Conservation (phyloP, 148 eudicot species). For the Amaranthus cruentus region DNA sequence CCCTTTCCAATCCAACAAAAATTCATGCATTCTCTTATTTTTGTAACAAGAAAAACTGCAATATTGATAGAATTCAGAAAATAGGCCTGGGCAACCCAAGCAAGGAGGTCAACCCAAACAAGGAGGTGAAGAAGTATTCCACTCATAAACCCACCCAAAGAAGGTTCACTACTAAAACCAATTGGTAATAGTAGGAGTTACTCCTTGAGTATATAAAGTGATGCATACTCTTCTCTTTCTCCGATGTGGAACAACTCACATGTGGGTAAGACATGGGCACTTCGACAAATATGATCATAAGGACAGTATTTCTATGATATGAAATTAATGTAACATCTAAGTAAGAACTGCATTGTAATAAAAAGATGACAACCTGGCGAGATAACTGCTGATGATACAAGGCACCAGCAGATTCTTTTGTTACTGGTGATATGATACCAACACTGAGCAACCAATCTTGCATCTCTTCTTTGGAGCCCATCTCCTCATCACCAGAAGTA, state of each 20-base stretch:
- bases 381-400: constrained; percentile 95
- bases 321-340: neutral
- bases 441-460: constrained; percentile 94
- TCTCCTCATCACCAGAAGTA: constrained; percentile 64
- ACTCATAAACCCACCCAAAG: too few relatives aligned
- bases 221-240: too few relatives aligned
- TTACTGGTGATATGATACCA: constrained; percentile 97
- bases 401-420: constrained; percentile 97
- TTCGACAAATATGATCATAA: neutral
- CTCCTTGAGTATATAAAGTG: too few relatives aligned
- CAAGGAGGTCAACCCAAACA: neutral
- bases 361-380: constrained; percentile 69
- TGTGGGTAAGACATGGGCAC: neutral
- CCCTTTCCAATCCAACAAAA: neutral
- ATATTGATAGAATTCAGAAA: neutral
- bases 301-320: neutral
- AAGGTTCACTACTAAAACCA: too few relatives aligned
- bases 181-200: too few relatives aligned
- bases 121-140: too few relatives aligned
- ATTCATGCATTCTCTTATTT: neutral
- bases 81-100: neutral
- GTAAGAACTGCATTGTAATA: neutral
- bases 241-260: too few relatives aligned
- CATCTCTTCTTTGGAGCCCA: constrained; percentile 94
- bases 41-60: neutral